Evolutionary conservation across 495 filamentous ascomycete species (phyloP).

Genomic region (Tuber borchii): DNA sequence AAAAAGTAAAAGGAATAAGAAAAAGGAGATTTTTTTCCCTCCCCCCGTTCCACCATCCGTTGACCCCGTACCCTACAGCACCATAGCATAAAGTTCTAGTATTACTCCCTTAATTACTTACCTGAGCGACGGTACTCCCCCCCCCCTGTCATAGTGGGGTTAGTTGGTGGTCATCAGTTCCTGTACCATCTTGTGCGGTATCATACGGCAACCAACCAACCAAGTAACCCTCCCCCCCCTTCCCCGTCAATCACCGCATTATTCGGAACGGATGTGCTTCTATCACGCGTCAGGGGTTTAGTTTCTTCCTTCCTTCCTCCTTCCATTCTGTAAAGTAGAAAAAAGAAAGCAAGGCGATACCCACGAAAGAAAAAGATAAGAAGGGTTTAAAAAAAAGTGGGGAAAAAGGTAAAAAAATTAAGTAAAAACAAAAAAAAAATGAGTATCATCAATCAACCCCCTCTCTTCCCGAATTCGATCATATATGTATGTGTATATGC

Average conservation of each 20-base stretch:
- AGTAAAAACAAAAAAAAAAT: background rate
- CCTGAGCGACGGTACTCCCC: background rate
- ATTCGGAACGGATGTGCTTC: slow-evolving; percentile 48
- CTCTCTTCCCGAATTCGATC: background rate
- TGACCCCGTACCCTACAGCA: background rate
- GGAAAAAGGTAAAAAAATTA: background rate
- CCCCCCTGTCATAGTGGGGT: background rate
- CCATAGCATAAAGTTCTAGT: background rate
- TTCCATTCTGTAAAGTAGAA: background rate
- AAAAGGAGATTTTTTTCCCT: background rate
- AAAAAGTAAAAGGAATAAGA: background rate
- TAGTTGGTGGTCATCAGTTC: background rate
- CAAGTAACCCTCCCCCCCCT: background rate
- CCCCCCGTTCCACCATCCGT: background rate
- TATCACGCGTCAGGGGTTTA: slow-evolving; percentile 7
- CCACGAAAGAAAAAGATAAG: background rate
- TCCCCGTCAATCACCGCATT: slow-evolving; percentile 20
- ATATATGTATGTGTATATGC: background rate
- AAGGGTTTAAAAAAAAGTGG: background rate
- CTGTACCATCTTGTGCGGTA: slow-evolving; percentile 3
- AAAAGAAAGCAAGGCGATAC: background rate
- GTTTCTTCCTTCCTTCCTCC: background rate
- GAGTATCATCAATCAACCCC: background rate
- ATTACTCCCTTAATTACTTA: background rate
- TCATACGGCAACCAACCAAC: background rate